Evolutionary conservation across 1,284 basidiomycete genomes (phyloP).

Genomic region (Agaricales sp.): DNA sequence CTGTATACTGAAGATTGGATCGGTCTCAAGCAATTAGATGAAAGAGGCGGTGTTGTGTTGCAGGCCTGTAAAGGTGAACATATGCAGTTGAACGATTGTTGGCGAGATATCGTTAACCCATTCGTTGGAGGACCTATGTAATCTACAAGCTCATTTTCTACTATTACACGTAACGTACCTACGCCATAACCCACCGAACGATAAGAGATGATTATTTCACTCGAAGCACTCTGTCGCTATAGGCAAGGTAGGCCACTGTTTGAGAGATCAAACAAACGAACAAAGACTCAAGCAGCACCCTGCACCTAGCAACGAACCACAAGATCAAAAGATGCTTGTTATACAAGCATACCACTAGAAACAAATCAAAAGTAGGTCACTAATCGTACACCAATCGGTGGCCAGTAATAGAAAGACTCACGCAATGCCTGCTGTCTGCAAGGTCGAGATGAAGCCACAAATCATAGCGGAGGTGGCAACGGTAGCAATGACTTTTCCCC

Average conservation of each 20-base stretch:
- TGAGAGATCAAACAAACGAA: no score
- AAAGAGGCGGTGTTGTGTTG: slow-evolving; percentile 54
- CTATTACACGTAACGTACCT: background rate
- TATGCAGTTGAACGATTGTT: slow-evolving; percentile 68
- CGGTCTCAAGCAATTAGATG: slow-evolving; percentile 70
- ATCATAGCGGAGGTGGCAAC: slow-evolving; percentile 73
- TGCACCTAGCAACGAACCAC: no score
- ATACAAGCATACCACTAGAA: slow-evolving; percentile 23
- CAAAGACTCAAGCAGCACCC: no score
- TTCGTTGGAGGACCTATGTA: slow-evolving; percentile 29
- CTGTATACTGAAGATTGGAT: slow-evolving; percentile 87
- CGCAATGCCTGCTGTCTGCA: slow-evolving; percentile 67
- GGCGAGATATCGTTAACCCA: slow-evolving; percentile 40
- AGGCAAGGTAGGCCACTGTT: background rate
- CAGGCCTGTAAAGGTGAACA: slow-evolving; percentile 72
- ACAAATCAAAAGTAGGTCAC: no score
- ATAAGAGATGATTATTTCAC: background rate
- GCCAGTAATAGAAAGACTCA: slow-evolving; percentile 23
- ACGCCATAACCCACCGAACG: background rate
- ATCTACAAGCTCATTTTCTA: background rate
- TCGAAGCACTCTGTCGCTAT: no score
- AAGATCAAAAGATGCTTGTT: no score
- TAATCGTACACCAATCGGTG: slow-evolving; percentile 3
- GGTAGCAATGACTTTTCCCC: slow-evolving; percentile 59
- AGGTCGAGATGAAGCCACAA: slow-evolving; percentile 68